phyloP scores from a whole-genome alignment of 2,329 filamentous ascomycete species.

The Microdochium nivale region DNA sequence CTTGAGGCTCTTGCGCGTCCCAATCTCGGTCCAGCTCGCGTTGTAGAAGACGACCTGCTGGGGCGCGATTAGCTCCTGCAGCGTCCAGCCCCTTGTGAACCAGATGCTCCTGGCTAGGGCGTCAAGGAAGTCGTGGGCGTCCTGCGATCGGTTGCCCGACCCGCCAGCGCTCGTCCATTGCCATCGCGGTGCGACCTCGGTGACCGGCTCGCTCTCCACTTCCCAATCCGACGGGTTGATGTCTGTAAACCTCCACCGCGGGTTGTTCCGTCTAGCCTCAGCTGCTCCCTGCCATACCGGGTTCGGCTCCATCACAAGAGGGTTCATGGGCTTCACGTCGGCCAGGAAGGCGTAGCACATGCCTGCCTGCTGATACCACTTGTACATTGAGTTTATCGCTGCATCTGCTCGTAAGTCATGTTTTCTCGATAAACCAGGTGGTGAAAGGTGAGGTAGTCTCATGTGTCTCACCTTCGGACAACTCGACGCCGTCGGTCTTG shows the following conservation, averaged over 20 bases:
- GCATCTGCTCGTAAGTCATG: no score
- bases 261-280: conserved; percentile 12
- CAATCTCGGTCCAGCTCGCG: conserved; percentile 4
- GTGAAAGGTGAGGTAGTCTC: no score
- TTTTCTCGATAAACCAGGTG: no score
- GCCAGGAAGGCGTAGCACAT: conserved; percentile 12
- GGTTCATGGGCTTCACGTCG: conserved; percentile 8
- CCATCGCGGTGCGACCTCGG: not conserved
- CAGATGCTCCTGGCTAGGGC: not conserved
- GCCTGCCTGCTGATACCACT: conserved; percentile 7
- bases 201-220: not conserved
- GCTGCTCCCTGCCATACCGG: conserved; percentile 20
- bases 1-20: conserved; percentile 2
- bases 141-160: not conserved
- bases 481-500: conserved; percentile 10
- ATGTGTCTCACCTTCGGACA: conserved; percentile 7
- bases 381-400: conserved; percentile 11
- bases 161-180: not conserved
- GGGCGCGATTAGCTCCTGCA: conserved; percentile 13
- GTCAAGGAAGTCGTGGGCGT: conserved; percentile 16
- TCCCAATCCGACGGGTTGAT: conserved; percentile 9
- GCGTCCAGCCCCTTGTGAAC: conserved; percentile 11
- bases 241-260: conserved; percentile 6
- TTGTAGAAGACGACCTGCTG: conserved; percentile 7
- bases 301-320: not conserved